Conservation (phyloP, 2,329 filamentous ascomycete genomes). For the Phoma sp. region DNA sequence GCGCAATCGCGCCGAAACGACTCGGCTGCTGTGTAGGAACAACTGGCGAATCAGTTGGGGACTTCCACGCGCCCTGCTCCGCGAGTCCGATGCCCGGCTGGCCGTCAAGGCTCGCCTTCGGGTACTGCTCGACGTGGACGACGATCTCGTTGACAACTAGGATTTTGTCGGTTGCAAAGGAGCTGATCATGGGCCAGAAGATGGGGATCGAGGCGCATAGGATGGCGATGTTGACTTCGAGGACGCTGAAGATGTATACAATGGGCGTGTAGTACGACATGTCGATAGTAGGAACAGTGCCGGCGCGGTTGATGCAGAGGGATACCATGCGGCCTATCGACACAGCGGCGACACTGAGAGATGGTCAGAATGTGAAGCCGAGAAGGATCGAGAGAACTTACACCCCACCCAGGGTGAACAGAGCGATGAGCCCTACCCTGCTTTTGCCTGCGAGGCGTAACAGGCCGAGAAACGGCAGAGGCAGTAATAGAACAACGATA, state of each 20-base stretch:
- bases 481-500: conserved; percentile 37
- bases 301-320: conserved; percentile 37
- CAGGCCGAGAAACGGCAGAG: conserved; percentile 40
- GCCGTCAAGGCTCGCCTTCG: conserved; percentile 24
- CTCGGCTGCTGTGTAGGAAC: conserved; percentile 19
- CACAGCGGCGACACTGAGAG: conserved; percentile 34
- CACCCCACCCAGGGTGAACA: conserved; percentile 44
- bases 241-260: conserved; percentile 44
- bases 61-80: conserved; percentile 20
- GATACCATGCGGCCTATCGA: conserved; percentile 40
- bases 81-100: conserved; percentile 26
- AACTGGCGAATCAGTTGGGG: background rate
- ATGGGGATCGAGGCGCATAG: conserved; percentile 47
- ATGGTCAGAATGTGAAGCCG: conserved; percentile 8
- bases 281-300: conserved; percentile 41
- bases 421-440: conserved; percentile 33
- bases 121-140: conserved; percentile 37
- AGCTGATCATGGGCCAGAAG: conserved; percentile 47
- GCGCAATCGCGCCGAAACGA: conserved; percentile 12
- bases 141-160: conserved; percentile 49
- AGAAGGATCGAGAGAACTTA: conserved; percentile 28
- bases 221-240: conserved; percentile 49
- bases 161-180: conserved; percentile 43
- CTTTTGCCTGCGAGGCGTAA: conserved; percentile 41
- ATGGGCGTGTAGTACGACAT: conserved; percentile 39